Base-by-base conservation (phyloP, 495 filamentous ascomycete species). In the Thermochaetoides thermophila region DNA sequence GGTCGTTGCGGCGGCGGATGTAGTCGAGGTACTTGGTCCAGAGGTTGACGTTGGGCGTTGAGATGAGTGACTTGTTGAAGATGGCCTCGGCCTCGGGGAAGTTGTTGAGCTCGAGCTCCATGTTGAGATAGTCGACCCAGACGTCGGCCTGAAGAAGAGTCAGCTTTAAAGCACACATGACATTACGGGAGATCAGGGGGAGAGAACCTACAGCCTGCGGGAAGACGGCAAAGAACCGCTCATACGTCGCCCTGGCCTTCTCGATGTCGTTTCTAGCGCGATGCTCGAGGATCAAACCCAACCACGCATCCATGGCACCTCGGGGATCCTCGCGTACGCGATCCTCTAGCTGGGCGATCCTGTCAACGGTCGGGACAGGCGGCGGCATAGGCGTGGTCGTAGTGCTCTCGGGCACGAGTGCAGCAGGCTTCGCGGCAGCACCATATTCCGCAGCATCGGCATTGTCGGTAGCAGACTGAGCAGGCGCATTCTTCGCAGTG, bases 1-100 rank as follows among this genome's bases (percentile, higher is more conserved):
- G 59, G 39, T 89, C 81, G 49, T 96, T 86, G 32, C 76, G 68
- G 12, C 89, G 83, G 32, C 91, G 86, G 39, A 96, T 75, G 52
- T 96, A 95, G 54, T 92, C 81, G 22, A 97, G 66, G 52, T 97
- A 97, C n/a, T 78, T 69, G 12, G 74, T 81, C 87, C 86, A 97
- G 6, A 97, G 71, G 31, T 76, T 68, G 19, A 95, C 74, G 53
- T 84, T 78, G 12, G 78, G 80, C 10, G 82, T 73, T 14, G 64
- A 59, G 38, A 80, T 56, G 27, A 97, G 70, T 27, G 73, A 81
- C 34, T 68, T 71, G 37, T 63, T 69, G 54, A 97, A 91, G 17
- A 96, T 79, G 27, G 71, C 64, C 56, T 96, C 91, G 18, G 85
- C 69, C 24, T 69, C 71, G 37, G 58, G 60, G 31, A 84, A 72